Evolutionary conservation across 805 yeast genomes (phyloP), one percentile per base, ranked within the genome.

Genomic region (Osmozyma mogii): DNA sequence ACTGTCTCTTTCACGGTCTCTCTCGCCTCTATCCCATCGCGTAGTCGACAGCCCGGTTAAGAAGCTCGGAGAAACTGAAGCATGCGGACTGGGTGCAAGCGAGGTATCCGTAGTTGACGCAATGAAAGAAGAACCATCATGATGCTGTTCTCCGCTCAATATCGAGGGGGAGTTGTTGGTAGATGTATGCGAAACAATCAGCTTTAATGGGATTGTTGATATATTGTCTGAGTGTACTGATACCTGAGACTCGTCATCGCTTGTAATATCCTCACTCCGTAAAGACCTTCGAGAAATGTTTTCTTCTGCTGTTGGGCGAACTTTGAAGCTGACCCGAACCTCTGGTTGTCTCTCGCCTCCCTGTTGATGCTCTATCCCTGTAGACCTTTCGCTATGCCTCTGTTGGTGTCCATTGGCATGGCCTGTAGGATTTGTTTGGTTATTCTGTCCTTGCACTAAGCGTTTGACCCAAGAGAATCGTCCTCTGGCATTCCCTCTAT

Each of bases 41-140:
- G n/a, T n/a, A n/a, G n/a, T n/a, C n/a, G n/a, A n/a, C n/a, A n/a
- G n/a, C n/a, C n/a, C n/a, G n/a, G n/a, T n/a, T n/a, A 24, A 23
- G 6, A 20, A 25, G 9, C 19, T 36, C 19, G 39, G 41, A 15
- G 42, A 30, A 23, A 32, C 16, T 22, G 40, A 39, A 22, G 44
- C 42, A 22, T 48, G 47, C 2, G 45, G 34, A 20, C 66, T 60
- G 5, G 75, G 73, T 9, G 72, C 63, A 9, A 68, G 46, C 4
- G 75, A 68, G 3, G 75, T 69, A 37, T 68, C 70, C 3, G 70
- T 64, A 1, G 75, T 68, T 2, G 72, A 64, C 5, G 69, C 64
- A 38, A 58, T 55, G 31, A 36, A 36, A 37, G 66, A 50, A 35
- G 36, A 32, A 27, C 36, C 47, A 34, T 63, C 69, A 6, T 34